phyloP scores from a whole-genome alignment of 1,284 basidiomycete genomes.

The Tylopilus sp. region DNA sequence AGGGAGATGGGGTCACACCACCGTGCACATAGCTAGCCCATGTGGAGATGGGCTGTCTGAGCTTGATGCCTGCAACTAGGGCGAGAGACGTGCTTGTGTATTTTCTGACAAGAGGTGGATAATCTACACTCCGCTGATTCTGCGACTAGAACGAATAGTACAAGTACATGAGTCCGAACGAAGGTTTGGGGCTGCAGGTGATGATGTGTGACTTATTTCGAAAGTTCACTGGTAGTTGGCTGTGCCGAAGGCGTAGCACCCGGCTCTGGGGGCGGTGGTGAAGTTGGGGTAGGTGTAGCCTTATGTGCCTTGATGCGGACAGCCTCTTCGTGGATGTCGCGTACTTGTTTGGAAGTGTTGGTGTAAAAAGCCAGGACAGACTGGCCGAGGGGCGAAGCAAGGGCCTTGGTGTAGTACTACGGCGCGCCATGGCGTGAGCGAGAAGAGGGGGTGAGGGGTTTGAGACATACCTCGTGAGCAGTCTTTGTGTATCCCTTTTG shows the following conservation, averaged over 20 bases:
- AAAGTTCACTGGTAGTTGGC: conserved; percentile 9
- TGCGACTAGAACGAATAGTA: conserved; percentile 17
- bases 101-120: conserved; percentile 1
- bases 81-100: not conserved
- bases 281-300: conserved; percentile 25
- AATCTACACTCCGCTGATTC: not conserved
- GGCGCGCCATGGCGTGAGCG: conserved; percentile 6
- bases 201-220: conserved; percentile 9
- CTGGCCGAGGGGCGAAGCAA: conserved; percentile 82
- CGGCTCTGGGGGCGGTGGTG: conserved; percentile 25
- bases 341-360: conserved; percentile 80
- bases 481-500: conserved; percentile 80
- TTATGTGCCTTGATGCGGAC: conserved; percentile 79
- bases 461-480: conserved; percentile 68
- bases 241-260: conserved; percentile 20
- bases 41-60: conserved; percentile 8
- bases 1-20: not conserved
- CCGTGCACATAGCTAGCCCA: conserved; percentile 4
- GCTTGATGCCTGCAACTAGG: conserved; percentile 8
- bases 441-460: not conserved
- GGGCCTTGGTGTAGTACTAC: conserved; percentile 84
- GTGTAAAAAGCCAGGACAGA: conserved; percentile 85
- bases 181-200: not conserved
- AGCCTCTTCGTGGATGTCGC: conserved; percentile 92
- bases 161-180: conserved; percentile 16